Evolutionary conservation across 768 basidiomycete genomes (phyloP).

Genomic region (Kwoniella heveanensis): DNA sequence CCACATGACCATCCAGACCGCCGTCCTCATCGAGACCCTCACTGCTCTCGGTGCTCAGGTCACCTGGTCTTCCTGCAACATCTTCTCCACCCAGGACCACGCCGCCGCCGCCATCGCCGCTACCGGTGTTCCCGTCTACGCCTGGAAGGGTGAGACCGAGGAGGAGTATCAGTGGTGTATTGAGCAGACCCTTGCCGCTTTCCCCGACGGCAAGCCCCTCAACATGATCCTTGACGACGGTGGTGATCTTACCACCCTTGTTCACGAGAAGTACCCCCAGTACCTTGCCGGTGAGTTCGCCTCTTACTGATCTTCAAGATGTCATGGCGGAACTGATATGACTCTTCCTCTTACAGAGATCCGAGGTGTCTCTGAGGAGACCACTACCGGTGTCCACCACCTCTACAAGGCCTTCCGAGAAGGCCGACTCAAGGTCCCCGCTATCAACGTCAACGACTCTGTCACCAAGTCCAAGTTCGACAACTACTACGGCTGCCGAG

Average conservation of each 20-base stretch:
- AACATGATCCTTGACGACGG: constrained; percentile 99
- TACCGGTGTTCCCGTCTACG: constrained; percentile 96
- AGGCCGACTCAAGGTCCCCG: constrained; percentile 92
- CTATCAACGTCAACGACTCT: constrained; percentile 99
- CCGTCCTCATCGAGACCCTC: constrained; percentile 97
- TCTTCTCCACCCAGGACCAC: constrained; percentile 99
- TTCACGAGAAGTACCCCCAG: constrained; percentile 95
- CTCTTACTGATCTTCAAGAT: background rate
- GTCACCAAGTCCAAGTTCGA: constrained; percentile 99
- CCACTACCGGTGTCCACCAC: constrained; percentile 99
- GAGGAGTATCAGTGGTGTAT: constrained; percentile 99
- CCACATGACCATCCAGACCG: constrained; percentile 99
- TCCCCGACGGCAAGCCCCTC: constrained; percentile 76
- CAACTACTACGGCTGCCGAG: constrained; percentile 88
- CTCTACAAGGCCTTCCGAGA: constrained; percentile 97
- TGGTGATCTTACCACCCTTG: constrained; percentile 89
- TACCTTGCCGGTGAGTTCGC: constrained; percentile 67
- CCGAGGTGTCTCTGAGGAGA: constrained; percentile 96
- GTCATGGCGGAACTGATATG: no score
- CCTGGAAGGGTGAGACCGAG: constrained; percentile 99
- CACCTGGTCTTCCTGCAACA: constrained; percentile 99
- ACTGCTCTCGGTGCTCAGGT: constrained; percentile 94
- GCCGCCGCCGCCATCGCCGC: constrained; percentile 98
- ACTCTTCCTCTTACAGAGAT: constrained; percentile 64
- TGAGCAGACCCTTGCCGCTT: constrained; percentile 88